phyloP scores from a whole-genome alignment of 139 green algal genomes.

The Gonium pectorale region DNA sequence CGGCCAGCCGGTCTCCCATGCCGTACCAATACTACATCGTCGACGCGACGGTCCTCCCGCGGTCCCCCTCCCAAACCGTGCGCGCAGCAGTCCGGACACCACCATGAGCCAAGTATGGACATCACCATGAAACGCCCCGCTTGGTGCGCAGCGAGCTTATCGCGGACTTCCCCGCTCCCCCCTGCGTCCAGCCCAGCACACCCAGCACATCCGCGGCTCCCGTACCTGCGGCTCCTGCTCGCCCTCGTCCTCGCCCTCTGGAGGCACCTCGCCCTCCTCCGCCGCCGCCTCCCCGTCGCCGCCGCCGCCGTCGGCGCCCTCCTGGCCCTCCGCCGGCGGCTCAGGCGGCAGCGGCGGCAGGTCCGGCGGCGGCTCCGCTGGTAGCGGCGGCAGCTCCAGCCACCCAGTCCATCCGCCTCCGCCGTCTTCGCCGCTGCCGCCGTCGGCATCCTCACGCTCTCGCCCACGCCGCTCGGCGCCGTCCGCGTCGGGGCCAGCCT shows the following conservation, averaged over 20 bases:
- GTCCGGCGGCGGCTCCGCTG: not conserved
- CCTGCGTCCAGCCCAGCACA: too few species aligned
- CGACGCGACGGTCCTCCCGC: too few species aligned
- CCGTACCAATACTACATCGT: too few species aligned
- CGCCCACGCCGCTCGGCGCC: not conserved
- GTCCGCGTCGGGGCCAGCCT: not conserved
- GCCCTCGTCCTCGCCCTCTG: constrained; percentile 32
- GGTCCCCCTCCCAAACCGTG: too few species aligned
- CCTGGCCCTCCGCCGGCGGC: not conserved
- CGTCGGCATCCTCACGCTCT: not conserved
- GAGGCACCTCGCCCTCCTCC: constrained; percentile 32
- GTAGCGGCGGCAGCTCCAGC: constrained; percentile 51
- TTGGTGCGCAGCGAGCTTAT: too few species aligned
- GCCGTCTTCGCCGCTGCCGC: constrained; percentile 22
- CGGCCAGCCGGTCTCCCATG: too few species aligned
- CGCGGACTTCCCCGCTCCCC: too few species aligned
- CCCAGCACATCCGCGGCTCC: too few species aligned
- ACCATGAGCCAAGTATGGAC: too few species aligned
- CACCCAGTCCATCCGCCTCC: constrained; percentile 55
- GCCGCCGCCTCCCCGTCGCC: constrained; percentile 14
- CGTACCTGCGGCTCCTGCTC: not conserved
- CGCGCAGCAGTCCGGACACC: too few species aligned
- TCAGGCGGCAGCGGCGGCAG: not conserved
- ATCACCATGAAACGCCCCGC: too few species aligned
- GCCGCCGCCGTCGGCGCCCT: not conserved